Evolutionary conservation across 441 rosid species (phyloP), one percentile per base, ranked within the genome.

Genomic region (Adansonia madagascariensis): DNA sequence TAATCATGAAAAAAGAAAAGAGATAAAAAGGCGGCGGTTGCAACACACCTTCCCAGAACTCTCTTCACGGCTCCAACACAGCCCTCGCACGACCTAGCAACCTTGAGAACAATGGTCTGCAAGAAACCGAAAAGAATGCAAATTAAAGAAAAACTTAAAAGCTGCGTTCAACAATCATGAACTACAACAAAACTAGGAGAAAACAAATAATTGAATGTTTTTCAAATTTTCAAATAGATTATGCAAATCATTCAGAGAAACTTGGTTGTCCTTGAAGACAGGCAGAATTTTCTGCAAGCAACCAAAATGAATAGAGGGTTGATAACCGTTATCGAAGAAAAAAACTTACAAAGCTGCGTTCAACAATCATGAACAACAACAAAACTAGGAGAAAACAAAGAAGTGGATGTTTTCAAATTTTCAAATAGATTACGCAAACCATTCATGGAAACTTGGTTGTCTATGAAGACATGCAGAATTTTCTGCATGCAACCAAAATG

Each of bases 41-140:
- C 20, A 77, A 71, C 82, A 57, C 50, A 92, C 97, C 98, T 87
- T 95, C 88, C 93, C 68, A 95, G 82, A 71, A 93, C 99, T 86
- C 99, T 86, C 80, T 85, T 90, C 70, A 95, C 99, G 18, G 99
- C 97, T 46, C 99, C 99, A 35, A 82, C 88, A 11, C 99, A 93
- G 60, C 98, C 99, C 81, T 86, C 83, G 68, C 98, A 95, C 71
- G 98, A 88, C 99, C 93, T 92, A 22, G 85, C 95, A 77, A 93
- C 99, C 86, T 88, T 92, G 68, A 95, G 97, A 68, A 90, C 97
- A 71, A 90, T 92, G 4, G 94, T 93, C 98, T 95, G 91, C 82
- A 82, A 73, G 59, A 15, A 63, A 24, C 27, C 27, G 1, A 24
- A 24, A 24, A 24, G 27, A 24, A 24, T 0, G 27, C 27, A 24